A percentile compares a stretch with the other conserved stretches of the same genome.
Conservation (phyloP, 2,329 filamentous ascomycete genomes). For the Stagonosporopsis rhizophila region DNA sequence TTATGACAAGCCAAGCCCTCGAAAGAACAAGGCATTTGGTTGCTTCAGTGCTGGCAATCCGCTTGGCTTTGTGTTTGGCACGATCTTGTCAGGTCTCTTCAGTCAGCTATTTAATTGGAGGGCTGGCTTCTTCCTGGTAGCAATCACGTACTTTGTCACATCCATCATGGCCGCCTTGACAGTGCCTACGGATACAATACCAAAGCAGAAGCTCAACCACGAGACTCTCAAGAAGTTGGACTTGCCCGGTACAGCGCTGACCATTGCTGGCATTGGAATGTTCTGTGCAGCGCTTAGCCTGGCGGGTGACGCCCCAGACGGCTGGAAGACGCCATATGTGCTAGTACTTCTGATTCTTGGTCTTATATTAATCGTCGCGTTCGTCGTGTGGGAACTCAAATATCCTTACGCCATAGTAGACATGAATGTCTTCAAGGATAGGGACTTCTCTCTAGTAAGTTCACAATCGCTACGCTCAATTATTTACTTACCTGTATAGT, state of each 20-base stretch:
- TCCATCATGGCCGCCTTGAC: conserved; percentile 66
- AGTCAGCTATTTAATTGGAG: conserved; percentile 69
- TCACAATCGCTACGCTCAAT: background rate
- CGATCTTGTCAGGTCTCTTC: conserved; percentile 68
- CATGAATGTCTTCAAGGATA: conserved; percentile 67
- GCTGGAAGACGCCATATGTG: conserved; percentile 69
- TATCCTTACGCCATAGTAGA: conserved; percentile 55
- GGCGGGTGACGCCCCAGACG: conserved; percentile 63
- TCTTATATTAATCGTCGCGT: conserved; percentile 61
- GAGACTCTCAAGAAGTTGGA: conserved; percentile 66
- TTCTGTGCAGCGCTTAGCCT: conserved; percentile 66
- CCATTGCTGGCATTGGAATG: conserved; percentile 70
- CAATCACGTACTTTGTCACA: conserved; percentile 69
- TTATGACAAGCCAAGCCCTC: conserved; percentile 65
- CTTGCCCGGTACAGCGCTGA: conserved; percentile 65
- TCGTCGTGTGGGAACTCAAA: conserved; percentile 69
- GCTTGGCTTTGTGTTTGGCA: conserved; percentile 63
- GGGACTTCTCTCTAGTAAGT: conserved; percentile 67
- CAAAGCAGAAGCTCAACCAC: conserved; percentile 54
- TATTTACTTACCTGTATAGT: conserved; percentile 43
- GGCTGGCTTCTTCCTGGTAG: conserved; percentile 66
- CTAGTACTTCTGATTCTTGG: conserved; percentile 69
- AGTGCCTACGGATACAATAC: conserved; percentile 63
- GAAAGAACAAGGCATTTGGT: conserved; percentile 72
- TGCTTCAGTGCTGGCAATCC: conserved; percentile 67